Conservation (phyloP, 768 basidiomycete species). For the Lentinula aciculospora region DNA sequence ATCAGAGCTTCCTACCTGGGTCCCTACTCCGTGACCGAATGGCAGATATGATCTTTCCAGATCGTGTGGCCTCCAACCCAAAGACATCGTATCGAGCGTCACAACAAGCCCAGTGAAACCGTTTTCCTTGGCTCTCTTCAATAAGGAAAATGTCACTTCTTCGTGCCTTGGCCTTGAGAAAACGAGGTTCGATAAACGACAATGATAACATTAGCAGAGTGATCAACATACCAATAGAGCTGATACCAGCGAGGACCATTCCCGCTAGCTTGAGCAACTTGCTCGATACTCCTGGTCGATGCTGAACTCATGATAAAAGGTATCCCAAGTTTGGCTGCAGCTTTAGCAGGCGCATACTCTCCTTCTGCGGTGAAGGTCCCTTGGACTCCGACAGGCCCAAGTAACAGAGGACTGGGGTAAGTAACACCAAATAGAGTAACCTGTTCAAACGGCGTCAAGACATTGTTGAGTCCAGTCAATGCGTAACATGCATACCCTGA, state of each 20-base stretch:
- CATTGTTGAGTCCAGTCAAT: background rate
- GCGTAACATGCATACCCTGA: conserved; percentile 42
- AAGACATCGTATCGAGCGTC: conserved; percentile 67
- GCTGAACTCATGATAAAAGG: conserved; percentile 78
- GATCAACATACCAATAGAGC: conserved; percentile 56
- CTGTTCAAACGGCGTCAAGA: conserved; percentile 24
- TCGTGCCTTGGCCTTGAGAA: conserved; percentile 50
- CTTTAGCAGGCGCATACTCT: conserved; percentile 65
- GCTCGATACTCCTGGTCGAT: conserved; percentile 65
- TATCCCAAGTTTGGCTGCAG: conserved; percentile 55
- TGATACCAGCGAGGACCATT: conserved; percentile 73
- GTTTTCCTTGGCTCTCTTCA: conserved; percentile 57
- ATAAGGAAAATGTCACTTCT: conserved; percentile 58
- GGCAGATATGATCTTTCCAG: conserved; percentile 61
- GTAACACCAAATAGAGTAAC: conserved; percentile 68
- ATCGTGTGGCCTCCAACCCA: conserved; percentile 79
- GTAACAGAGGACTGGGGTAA: conserved; percentile 53
- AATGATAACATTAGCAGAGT: background rate
- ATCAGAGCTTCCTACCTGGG: conserved; percentile 65
- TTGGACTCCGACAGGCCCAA: conserved; percentile 78
- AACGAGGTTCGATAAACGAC: background rate
- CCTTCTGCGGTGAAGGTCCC: conserved; percentile 66
- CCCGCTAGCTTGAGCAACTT: conserved; percentile 70
- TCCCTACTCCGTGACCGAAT: conserved; percentile 59
- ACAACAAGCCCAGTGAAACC: conserved; percentile 72